Percentiles rank a stretch among this genome's conserved stretches.
phyloP scores from a whole-genome alignment of 2,329 filamentous ascomycete species.

The Pseudopyrenochaeta lycopersici region DNA sequence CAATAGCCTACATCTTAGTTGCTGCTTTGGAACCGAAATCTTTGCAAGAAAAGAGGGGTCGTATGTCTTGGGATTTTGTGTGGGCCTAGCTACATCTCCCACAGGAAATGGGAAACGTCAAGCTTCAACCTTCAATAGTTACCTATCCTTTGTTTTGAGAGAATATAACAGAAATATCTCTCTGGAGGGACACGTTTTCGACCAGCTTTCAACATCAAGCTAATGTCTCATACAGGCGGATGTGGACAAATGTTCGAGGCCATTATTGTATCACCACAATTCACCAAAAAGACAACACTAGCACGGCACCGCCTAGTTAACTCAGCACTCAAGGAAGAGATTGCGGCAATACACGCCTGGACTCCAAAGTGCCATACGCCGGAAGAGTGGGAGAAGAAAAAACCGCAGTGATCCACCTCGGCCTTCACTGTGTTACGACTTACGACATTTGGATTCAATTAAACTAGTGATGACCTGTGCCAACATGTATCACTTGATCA shows the following conservation, averaged over 20 bases:
- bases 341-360: conserved; percentile 92
- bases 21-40: not conserved
- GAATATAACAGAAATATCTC: too few species aligned
- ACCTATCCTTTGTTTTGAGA: too few species aligned
- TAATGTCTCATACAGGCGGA: conserved; percentile 61
- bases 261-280: conserved; percentile 67
- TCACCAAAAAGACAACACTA: conserved; percentile 70
- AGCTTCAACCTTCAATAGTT: too few species aligned
- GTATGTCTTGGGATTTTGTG: too few species aligned
- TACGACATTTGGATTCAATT: not conserved
- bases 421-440: not conserved
- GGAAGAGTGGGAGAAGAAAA: conserved; percentile 83
- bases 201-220: conserved; percentile 9
- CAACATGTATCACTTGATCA: not conserved
- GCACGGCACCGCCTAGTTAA: conserved; percentile 90
- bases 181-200: too few species aligned
- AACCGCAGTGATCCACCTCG: conserved; percentile 41
- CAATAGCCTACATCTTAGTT: not conserved
- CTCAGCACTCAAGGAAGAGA: conserved; percentile 82
- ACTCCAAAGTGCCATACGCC: conserved; percentile 93
- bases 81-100: too few species aligned
- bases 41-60: not conserved
- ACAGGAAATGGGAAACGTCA: too few species aligned
- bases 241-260: conserved; percentile 77
- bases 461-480: not conserved